Conservation (phyloP, 176 grass and related monocot genomes). For the Miscanthus lutarioriparius region DNA sequence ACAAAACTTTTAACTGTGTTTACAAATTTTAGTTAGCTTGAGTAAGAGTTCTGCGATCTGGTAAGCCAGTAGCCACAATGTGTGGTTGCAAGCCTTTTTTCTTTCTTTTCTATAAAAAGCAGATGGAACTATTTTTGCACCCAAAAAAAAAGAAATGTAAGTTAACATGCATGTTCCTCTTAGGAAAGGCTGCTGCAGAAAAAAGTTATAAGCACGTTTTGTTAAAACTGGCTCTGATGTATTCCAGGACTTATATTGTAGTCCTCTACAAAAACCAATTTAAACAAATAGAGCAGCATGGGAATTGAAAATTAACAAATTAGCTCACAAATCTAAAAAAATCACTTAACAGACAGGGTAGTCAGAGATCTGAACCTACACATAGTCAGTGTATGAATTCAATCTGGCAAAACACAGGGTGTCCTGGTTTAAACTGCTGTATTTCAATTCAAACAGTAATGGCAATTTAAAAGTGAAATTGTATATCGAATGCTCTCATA, state of each 20-base stretch:
- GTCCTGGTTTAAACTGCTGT: background rate
- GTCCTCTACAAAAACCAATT: background rate
- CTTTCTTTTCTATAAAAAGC: background rate
- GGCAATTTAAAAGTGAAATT: background rate
- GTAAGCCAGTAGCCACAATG: background rate
- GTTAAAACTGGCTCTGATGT: background rate
- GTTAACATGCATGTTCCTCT: background rate
- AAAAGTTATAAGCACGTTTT: background rate
- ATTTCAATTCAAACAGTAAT: background rate
- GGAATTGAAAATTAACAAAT: background rate
- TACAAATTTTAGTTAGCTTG: background rate
- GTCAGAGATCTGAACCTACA: too few relatives aligned
- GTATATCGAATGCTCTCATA: constrained; percentile 31
- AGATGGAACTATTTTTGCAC: background rate
- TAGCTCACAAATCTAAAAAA: too few relatives aligned
- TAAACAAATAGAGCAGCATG: background rate
- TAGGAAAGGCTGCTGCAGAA: background rate
- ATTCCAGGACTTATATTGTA: background rate
- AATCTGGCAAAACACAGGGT: background rate
- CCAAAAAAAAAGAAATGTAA: background rate
- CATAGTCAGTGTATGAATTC: too few relatives aligned
- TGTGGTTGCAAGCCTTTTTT: background rate
- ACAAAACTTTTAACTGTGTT: background rate
- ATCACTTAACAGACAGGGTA: too few relatives aligned
- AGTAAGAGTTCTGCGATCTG: background rate